Base-by-base conservation (phyloP, 441 rosid genomes). In the Gossypium aridum region DNA sequence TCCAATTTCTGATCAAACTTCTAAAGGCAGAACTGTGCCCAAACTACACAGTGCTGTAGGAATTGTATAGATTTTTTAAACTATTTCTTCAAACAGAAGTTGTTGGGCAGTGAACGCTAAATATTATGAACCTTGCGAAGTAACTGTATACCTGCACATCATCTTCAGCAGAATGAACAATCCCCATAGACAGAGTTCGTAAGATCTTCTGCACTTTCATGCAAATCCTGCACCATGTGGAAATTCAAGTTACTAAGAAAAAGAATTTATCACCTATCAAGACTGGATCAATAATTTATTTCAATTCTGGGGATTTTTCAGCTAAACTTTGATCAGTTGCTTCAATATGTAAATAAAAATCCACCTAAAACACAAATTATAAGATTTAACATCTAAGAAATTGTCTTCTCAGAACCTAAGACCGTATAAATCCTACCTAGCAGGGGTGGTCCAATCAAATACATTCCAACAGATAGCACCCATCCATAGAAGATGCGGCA, bases 111-210 rank as follows among this genome's bases (percentile, higher is more conserved):
- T 47, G 22, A 23, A 66, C 20, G 16, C 37, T 49, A 23, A 39
- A 10, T 25, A 51, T 49, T 68, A 56, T 9, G 20, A 9, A 43
- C 13, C 47, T 23, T 37, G 0, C 9, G 14, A 47, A 67, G n/a
- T 47, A 61, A 60, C 7, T 8, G 47, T 59, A 45, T 45, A 89
- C 91, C 93, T 85, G 90, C 28, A 85, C 92, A 71, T 90, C 94
- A 64, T 87, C 89, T 80, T 85, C 89, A 13, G 79, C 89, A 20
- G 93, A 83, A 77, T 80, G 80, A 53, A 82, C 83, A 68, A 80
- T 80, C 75, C 77, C 83, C 81, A 83, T 73, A 37, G 89, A 85
- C 77, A 85, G 82, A 74, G 77, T 65, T 72, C 12, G 87, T 77
- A 9, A 84, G 75, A 77, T 84, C 85, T 61, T 82, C 88, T 26